Conservation (phyloP, 78 protist species). For the slime mould (Dictyostelium discoideum) region DNA sequence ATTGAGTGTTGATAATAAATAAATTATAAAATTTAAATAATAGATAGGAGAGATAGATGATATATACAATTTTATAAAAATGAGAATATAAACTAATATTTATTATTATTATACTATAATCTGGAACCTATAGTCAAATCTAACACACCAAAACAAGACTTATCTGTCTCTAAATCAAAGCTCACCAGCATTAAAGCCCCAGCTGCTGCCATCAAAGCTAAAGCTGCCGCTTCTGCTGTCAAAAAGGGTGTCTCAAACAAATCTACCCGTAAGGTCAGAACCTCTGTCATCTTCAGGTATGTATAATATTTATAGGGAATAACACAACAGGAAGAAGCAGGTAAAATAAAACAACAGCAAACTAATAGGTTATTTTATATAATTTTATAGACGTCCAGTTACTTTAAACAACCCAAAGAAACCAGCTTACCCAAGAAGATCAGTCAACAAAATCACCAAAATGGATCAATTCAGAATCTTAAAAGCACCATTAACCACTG, state of each 20-base stretch:
- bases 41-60: too few species aligned
- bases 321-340: not conserved
- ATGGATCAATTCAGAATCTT: slow-evolving; percentile 88
- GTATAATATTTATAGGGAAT: not conserved
- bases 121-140: slow-evolving; percentile 8
- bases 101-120: not conserved
- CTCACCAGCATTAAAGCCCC: slow-evolving; percentile 60
- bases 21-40: too few species aligned
- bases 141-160: slow-evolving; percentile 60
- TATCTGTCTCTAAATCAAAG: not conserved
- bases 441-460: slow-evolving; percentile 78
- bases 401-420: slow-evolving; percentile 32
- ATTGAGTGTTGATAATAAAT: too few species aligned
- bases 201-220: slow-evolving; percentile 66
- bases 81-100: not conserved
- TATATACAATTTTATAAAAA: not conserved
- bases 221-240: slow-evolving; percentile 76
- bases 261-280: slow-evolving; percentile 82
- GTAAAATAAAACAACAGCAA: not conserved
- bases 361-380: not conserved
- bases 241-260: slow-evolving; percentile 74
- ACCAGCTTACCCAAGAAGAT: slow-evolving; percentile 80
- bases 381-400: slow-evolving; percentile 59
- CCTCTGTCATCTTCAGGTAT: slow-evolving; percentile 74
- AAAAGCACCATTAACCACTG: slow-evolving; percentile 97